Percentiles rank a stretch among this genome's conserved stretches.
Evolutionary conservation across 176 grass and related monocot species (phyloP).

Genomic region (Musa itinerans): DNA sequence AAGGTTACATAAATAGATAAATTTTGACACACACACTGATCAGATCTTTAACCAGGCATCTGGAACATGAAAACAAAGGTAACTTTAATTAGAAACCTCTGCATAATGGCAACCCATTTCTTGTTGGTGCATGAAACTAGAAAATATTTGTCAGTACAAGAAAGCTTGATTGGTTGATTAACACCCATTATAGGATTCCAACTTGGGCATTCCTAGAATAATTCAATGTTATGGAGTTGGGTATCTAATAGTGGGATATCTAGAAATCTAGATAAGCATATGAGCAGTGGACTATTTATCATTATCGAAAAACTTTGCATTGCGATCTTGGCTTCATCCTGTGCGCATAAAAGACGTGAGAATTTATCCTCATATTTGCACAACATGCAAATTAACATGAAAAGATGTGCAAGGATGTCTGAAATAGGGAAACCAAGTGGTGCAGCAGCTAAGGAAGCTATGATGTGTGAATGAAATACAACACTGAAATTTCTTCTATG

Average conservation of each 20-base stretch:
- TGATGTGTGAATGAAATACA: not conserved
- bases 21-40: too few species aligned
- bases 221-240: not conserved
- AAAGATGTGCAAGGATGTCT: not conserved
- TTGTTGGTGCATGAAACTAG: too few species aligned
- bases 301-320: not conserved
- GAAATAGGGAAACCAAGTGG: not conserved
- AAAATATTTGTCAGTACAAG: too few species aligned
- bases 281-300: too few species aligned
- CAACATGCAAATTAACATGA: not conserved
- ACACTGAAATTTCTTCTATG: not conserved
- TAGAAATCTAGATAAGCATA: not conserved
- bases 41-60: too few species aligned
- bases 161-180: too few species aligned
- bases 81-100: too few species aligned
- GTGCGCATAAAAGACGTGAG: not conserved
- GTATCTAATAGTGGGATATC: not conserved
- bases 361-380: not conserved
- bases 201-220: not conserved
- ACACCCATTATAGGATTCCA: not conserved
- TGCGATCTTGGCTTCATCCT: not conserved
- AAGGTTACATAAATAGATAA: too few species aligned
- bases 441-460: not conserved
- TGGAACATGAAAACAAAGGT: too few species aligned
- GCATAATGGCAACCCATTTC: too few species aligned